These are phyloP conservation scores for Solanum chilense DNA, from an alignment of 257 asterid species.

Conservation along the genomic window DNA sequence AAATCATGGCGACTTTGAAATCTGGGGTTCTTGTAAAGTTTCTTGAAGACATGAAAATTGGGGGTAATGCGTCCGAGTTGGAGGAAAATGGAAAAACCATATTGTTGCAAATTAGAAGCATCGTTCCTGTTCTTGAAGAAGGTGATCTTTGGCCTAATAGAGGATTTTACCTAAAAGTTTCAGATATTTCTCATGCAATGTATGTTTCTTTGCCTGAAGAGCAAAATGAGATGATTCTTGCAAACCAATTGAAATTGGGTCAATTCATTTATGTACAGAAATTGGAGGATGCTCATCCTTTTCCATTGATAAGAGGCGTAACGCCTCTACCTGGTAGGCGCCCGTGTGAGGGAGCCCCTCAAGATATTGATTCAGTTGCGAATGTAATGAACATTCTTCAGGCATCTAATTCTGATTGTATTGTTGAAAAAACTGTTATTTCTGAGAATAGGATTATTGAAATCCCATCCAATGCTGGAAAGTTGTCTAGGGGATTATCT, in stretches of 20 bases:
- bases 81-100: constrained; percentile 28
- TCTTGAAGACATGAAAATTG: constrained; percentile 40
- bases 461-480: constrained; percentile 7
- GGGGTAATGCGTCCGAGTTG: background rate
- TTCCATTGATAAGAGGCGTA: constrained; percentile 50
- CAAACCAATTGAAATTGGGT: constrained; percentile 46
- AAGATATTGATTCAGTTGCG: constrained; percentile 23
- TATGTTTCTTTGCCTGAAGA: constrained; percentile 52
- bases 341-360: constrained; percentile 31
- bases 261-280: constrained; percentile 45
- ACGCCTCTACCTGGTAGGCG: constrained; percentile 52
- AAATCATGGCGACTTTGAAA: constrained; percentile 37
- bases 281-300: constrained; percentile 43
- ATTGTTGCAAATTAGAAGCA: constrained; percentile 56
- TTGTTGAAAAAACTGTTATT: constrained; percentile 52
- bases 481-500: constrained; percentile 10
- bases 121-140: constrained; percentile 64
- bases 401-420: constrained; percentile 17
- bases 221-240: constrained; percentile 60
- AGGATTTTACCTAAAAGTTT: constrained; percentile 59
- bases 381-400: constrained; percentile 16
- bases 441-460: constrained; percentile 32
- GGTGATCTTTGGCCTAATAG: constrained; percentile 71
- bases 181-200: constrained; percentile 57
- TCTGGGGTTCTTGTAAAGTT: constrained; percentile 51